A percentile compares a stretch with the other conserved stretches of the same genome.
phyloP scores from a whole-genome alignment of 73 alveolate species.

The Paramecium sonneborni region DNA sequence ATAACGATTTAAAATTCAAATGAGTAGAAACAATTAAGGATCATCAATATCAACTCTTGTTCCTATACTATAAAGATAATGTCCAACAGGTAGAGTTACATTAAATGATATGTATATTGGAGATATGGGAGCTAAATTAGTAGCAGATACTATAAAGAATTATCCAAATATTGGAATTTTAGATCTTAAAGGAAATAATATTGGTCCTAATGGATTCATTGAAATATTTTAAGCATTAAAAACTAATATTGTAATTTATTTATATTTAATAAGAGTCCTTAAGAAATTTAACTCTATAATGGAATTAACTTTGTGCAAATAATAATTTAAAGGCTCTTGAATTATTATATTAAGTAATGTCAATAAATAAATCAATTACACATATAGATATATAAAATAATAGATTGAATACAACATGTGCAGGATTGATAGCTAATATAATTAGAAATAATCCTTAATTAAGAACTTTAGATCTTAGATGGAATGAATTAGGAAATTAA shows the following conservation, averaged over 20 bases:
- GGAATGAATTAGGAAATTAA: slow-evolving; percentile 57
- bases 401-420: slow-evolving; percentile 52
- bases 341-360: background rate
- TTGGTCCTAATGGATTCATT: slow-evolving; percentile 16
- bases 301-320: slow-evolving; percentile 54
- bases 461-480: slow-evolving; percentile 56
- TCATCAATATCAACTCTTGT: slow-evolving; percentile 30
- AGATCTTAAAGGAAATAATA: slow-evolving; percentile 46
- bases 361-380: slow-evolving; percentile 33
- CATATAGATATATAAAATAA: slow-evolving; percentile 52
- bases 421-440: slow-evolving; percentile 51
- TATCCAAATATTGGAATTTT: slow-evolving; percentile 52
- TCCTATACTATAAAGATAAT: slow-evolving; percentile 35
- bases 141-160: slow-evolving; percentile 31
- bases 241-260: background rate
- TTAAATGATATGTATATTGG: slow-evolving; percentile 64
- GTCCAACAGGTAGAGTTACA: slow-evolving; percentile 28
- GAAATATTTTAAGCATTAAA: slow-evolving; percentile 13
- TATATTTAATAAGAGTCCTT: background rate
- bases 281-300: background rate
- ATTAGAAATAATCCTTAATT: slow-evolving; percentile 59
- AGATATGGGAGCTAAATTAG: slow-evolving; percentile 27
- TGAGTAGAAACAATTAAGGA: background rate
- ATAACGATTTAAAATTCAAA: slow-evolving; percentile 14
- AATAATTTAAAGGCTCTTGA: background rate